phyloP scores from a whole-genome alignment of 208 protist genomes.

The Leptomonas pyrrhocoris region DNA sequence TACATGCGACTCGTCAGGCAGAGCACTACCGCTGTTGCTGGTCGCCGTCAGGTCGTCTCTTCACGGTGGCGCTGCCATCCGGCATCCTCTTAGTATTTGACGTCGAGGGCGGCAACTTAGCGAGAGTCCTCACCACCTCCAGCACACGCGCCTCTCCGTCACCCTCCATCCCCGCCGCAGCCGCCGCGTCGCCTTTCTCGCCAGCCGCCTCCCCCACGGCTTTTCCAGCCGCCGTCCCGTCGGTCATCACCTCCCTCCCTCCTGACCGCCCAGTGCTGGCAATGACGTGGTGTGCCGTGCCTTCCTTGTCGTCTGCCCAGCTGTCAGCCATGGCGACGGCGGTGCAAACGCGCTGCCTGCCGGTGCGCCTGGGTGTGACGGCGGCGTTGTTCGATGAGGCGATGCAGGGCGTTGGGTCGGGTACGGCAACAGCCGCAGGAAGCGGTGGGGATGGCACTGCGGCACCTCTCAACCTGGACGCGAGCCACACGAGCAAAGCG shows the following conservation, averaged over 20 bases:
- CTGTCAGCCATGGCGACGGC: conserved; percentile 14
- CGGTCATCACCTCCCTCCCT: conserved; percentile 25
- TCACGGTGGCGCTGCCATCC: conserved; percentile 55
- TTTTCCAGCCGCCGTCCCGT: conserved; percentile 8
- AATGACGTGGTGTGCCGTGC: conserved; percentile 34
- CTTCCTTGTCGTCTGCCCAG: conserved; percentile 10
- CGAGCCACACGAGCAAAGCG: not conserved
- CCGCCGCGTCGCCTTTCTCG: conserved; percentile 1
- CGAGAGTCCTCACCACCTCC: conserved; percentile 42
- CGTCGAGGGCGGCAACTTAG: conserved; percentile 69
- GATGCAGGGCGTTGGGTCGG: not conserved
- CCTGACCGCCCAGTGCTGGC: conserved; percentile 17
- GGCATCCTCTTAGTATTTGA: conserved; percentile 66
- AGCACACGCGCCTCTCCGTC: not conserved
- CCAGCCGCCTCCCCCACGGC: not conserved
- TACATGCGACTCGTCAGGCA: not conserved
- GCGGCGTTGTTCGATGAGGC: conserved; percentile 31
- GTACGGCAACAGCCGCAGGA: not conserved
- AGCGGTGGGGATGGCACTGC: not conserved
- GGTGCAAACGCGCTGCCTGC: conserved; percentile 30
- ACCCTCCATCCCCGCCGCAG: not conserved
- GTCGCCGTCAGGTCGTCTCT: conserved; percentile 76
- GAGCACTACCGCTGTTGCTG: conserved; percentile 41
- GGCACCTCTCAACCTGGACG: not conserved
- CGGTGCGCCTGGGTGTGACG: conserved; percentile 29